phyloP scores from a whole-genome alignment of 345 rosid species.

The Populus ilicifolia region DNA sequence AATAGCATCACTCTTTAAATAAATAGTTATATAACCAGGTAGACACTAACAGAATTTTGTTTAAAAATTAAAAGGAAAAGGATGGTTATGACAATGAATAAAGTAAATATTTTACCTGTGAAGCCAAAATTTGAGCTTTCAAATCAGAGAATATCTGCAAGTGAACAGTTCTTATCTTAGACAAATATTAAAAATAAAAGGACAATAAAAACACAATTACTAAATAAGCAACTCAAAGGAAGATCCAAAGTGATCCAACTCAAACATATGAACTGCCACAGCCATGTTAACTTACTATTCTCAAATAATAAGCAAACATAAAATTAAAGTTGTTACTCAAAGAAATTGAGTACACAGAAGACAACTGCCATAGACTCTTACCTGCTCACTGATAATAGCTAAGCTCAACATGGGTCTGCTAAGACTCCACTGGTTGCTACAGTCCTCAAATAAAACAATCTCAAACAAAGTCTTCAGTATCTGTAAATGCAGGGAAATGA shows the following conservation, averaged over 20 bases:
- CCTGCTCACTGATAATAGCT: constrained; percentile 90
- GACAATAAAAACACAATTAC: neutral
- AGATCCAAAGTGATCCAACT: neutral
- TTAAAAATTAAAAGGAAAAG: neutral
- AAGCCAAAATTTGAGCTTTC: constrained; percentile 81
- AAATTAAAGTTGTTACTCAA: neutral
- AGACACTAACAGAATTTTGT: neutral
- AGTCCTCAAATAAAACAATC: constrained; percentile 90
- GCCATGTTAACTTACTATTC: neutral
- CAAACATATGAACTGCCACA: neutral
- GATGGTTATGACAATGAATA: neutral
- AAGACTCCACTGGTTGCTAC: constrained; percentile 97
- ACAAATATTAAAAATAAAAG: neutral
- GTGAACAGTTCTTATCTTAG: constrained; percentile 6
- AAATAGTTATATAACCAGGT: neutral
- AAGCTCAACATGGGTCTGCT: constrained; percentile 97
- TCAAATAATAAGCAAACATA: neutral
- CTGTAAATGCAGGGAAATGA: constrained; percentile 40
- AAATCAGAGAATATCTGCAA: constrained; percentile 82
- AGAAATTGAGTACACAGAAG: neutral
- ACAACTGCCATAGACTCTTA: neutral
- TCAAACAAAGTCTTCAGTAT: constrained; percentile 90
- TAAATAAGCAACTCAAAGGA: neutral
- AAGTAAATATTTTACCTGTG: constrained; percentile 55
- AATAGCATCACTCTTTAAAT: neutral